These are phyloP conservation scores for Pseudocercospora fuligena DNA, from an alignment of 2,329 filamentous ascomycete genomes.

Conservation along the genomic window DNA sequence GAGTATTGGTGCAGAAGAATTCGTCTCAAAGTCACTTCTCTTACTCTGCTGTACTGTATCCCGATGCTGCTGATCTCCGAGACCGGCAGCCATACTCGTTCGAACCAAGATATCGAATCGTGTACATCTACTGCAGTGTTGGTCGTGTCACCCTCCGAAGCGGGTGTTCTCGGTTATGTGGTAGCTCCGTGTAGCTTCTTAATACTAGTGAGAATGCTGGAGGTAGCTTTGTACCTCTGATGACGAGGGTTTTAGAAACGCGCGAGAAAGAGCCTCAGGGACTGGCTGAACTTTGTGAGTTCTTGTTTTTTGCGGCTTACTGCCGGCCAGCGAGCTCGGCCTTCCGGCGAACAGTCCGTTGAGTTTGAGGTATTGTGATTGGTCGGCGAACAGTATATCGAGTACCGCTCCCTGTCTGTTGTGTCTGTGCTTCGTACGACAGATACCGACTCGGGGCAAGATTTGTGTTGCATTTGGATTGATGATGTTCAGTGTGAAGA, in stretches of 20 bases:
- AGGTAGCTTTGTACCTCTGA: background rate
- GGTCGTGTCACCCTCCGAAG: background rate
- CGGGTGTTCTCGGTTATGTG: background rate
- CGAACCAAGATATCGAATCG: conserved; percentile 22
- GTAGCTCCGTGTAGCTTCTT: background rate
- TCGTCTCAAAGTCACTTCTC: conserved; percentile 1
- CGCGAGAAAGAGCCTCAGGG: conserved; percentile 4
- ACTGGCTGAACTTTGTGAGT: background rate
- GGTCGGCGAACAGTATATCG: background rate
- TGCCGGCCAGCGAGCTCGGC: background rate
- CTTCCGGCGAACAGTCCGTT: too few relatives aligned
- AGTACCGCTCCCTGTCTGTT: background rate
- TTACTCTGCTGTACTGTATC: conserved; percentile 14
- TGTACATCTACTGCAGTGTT: conserved; percentile 14
- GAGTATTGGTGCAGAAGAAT: conserved; percentile 13
- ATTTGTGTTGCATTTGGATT: background rate
- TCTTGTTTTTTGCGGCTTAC: background rate
- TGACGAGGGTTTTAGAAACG: background rate
- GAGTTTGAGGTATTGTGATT: background rate
- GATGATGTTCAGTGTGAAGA: background rate
- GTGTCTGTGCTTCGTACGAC: background rate
- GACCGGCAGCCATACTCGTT: conserved; percentile 29
- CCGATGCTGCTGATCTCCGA: conserved; percentile 25
- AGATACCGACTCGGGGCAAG: background rate
- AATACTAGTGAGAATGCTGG: background rate